Evolutionary conservation across 108 stramenopile species (phyloP), one percentile per base, ranked within the genome.

Genomic region (Bacterosira constricta): DNA sequence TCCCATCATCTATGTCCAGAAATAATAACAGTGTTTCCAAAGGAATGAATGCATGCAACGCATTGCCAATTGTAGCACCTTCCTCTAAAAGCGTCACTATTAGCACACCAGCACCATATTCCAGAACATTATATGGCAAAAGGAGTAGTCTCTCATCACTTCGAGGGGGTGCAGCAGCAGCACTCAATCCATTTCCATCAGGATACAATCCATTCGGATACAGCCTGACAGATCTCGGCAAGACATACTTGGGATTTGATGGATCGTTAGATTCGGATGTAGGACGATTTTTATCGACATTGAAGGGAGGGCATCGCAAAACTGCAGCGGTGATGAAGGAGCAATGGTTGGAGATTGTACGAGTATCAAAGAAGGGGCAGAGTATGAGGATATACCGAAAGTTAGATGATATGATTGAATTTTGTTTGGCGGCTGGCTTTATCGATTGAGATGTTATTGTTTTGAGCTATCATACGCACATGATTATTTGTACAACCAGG

Each of bases 191-290:
- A 11, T 51, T 92, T 57, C 85, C 85, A 7, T 78, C 86, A 7
- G 91, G 92, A 18, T 89, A 75, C 52, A 81, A 90, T 77, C 92
- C 92, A 0, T 82, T 90, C 53, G 92, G 92, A 1, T 93, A 89
- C 58, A 57, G 73, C 21, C 63, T 93, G 35, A 93, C 89, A 1
- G 66, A 67, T 17, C 59, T 93, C 21, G 92, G 92, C 0, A 77
- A 84, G 67, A 41, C 83, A 54, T 93, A 73, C 63, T 62, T 93
- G 11, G 44, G 53, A 17, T 93, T 83, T 31, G 81, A 88, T 31
- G 84, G 88, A 12, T 88, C 87, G 4, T 46, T 87, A 29, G 90
- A 93, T 38, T 79, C 75, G 5, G 92, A 93, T 49, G 67, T 93
- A 25, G 92, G 92, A 31, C 73, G 84, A 15, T 86, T 93, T 34